Evolutionary conservation across 805 yeast species (phyloP), one percentile per base, ranked within the genome.

Genomic region (Candida yuanshanica): DNA sequence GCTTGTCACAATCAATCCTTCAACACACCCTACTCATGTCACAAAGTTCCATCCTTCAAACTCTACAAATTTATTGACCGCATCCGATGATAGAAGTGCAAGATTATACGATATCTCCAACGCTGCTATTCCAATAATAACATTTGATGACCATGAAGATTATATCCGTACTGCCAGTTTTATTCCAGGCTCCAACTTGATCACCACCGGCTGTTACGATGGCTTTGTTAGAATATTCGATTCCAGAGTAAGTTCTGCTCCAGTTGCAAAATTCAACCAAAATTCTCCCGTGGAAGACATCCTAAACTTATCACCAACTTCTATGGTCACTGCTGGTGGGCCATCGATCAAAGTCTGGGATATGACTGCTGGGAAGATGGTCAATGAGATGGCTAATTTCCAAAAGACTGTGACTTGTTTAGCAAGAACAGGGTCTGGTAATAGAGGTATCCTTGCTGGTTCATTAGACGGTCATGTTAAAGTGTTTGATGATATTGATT

Each of bases 381-480:
- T 85, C 35, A 74, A 77, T 54, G 86, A 85, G 50, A 70, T 95
- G 57, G 75, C 80, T 38, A 91, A 90, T 63, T 93, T 93, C 69
- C 90, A 90, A 52, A 91, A 93, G 64, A 85, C 97, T 1, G 96
- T 91, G 32, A 90, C 97, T 13, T 81, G 90, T 46, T 68, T 90
- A 47, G 80, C 84, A 39, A 66, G 75, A 50, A 82, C 91, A 9
- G 52, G 54, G 10, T 7, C 31, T 9, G 83, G 82, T 23, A 86
- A 79, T 47, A 68, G 78, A 38, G 91, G 93, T n/a, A 68, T 93
- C 35, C 66, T 93, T 23, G 97, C 95, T 3, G 97, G 98, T 14
- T 89, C 97, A 0, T 69, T 93, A 43, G 99, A 93, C 64, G 99
- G 99, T 17, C 99, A 93, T 63, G 96, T 93, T 45, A 93, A 93